These are phyloP conservation scores for Rhamnella rubrinervis DNA, from an alignment of 331 rosid species.

Conservation along the genomic window DNA sequence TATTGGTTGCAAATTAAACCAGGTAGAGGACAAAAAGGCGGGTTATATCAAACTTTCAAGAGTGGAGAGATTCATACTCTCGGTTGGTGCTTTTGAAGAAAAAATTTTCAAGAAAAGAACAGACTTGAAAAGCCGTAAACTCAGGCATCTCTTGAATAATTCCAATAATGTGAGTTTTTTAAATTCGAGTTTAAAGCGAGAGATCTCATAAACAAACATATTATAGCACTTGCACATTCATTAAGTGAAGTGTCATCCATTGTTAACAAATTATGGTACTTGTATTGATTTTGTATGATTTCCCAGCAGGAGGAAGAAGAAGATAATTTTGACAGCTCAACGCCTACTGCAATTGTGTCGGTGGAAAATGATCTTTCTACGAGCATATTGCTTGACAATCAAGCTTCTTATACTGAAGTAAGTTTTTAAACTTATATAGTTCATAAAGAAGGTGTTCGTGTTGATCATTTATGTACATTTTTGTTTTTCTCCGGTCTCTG, in stretches of 20 bases:
- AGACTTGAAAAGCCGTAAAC: slow-evolving; percentile 9
- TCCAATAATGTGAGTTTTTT: slow-evolving; percentile 35
- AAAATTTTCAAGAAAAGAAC: slow-evolving; percentile 46
- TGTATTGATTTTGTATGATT: not conserved
- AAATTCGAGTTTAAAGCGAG: not conserved
- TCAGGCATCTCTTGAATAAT: slow-evolving; percentile 15
- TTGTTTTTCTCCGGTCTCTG: not conserved
- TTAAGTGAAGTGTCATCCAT: not conserved
- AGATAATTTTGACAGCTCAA: not conserved
- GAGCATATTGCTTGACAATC: not conserved
- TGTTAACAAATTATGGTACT: not conserved
- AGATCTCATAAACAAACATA: no score
- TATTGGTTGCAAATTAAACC: slow-evolving; percentile 5
- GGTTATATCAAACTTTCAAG: slow-evolving; percentile 46
- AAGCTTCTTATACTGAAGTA: not conserved
- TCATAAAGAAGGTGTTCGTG: not conserved
- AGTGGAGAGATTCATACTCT: slow-evolving; percentile 50
- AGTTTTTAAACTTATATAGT: not conserved
- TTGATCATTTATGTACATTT: not conserved
- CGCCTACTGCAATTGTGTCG: not conserved
- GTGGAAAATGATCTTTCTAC: not conserved
- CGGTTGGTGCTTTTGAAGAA: slow-evolving; percentile 46
- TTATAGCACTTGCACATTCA: not conserved
- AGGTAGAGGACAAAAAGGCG: slow-evolving; percentile 29
- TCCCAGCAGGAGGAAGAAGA: slow-evolving; percentile 11